Conservation (phyloP, 176 grass and related monocot genomes). For the Oryza punctata region DNA sequence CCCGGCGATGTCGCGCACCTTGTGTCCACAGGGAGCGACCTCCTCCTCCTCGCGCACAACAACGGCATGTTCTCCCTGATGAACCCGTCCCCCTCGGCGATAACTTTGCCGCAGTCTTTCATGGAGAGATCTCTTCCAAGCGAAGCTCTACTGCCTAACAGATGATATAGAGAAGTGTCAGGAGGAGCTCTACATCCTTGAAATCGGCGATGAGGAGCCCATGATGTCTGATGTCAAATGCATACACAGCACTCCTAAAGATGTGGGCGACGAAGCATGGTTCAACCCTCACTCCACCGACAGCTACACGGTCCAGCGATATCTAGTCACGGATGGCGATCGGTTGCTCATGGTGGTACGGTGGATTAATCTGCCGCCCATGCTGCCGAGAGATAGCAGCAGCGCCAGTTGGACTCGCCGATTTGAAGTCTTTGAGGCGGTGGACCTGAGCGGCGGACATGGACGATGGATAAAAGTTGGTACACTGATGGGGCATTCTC, state of each 20-base stretch:
- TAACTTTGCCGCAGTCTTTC: too few relatives aligned
- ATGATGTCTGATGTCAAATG: not conserved
- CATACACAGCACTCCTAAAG: not conserved
- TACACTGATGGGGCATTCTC: not conserved
- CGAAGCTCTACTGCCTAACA: not conserved
- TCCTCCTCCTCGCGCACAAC: not conserved
- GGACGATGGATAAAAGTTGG: constrained; percentile 2
- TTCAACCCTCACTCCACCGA: not conserved
- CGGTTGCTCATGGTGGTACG: constrained; percentile 9
- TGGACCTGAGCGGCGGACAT: not conserved
- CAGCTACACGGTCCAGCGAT: not conserved
- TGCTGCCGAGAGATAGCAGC: not conserved
- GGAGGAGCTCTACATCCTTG: not conserved
- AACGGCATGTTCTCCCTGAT: constrained; percentile 16
- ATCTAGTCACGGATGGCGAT: not conserved
- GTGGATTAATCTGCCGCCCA: not conserved
- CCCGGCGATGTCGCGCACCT: too few relatives aligned
- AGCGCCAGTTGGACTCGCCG: not conserved
- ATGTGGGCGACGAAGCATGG: not conserved
- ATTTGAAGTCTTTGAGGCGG: not conserved
- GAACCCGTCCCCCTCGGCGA: not conserved
- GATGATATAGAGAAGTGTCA: not conserved
- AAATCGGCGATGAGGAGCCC: not conserved
- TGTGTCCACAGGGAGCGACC: too few relatives aligned
- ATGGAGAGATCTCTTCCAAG: not conserved